Percentiles rank a stretch among this genome's conserved stretches.
phyloP scores from a whole-genome alignment of 2,329 filamentous ascomycete species.

The Aureobasidium pullulans region DNA sequence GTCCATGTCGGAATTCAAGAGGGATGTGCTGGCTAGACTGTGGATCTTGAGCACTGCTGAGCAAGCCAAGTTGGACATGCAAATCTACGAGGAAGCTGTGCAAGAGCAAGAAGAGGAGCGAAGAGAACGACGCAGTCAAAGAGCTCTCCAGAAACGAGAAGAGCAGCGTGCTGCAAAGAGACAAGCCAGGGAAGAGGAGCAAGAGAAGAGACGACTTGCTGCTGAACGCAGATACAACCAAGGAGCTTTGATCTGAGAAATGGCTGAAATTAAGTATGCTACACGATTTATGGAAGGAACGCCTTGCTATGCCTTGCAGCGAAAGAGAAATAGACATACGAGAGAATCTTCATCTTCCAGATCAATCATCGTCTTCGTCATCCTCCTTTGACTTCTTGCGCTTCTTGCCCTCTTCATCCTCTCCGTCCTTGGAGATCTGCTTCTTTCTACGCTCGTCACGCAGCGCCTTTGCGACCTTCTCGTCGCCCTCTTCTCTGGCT shows the following conservation, averaged over 20 bases:
- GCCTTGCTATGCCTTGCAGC: not conserved
- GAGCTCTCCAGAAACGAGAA: conserved; percentile 26
- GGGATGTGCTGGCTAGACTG: conserved; percentile 43
- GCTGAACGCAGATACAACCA: conserved; percentile 36
- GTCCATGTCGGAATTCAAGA: conserved; percentile 42
- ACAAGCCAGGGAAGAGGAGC: conserved; percentile 25
- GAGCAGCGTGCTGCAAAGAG: conserved; percentile 30
- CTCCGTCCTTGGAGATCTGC: conserved; percentile 28
- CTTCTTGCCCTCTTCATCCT: conserved; percentile 28
- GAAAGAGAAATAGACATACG: not conserved
- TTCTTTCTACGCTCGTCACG: conserved; percentile 41
- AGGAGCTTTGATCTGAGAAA: conserved; percentile 28
- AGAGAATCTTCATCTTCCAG: not conserved
- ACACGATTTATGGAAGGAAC: not conserved
- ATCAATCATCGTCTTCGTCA: conserved; percentile 6
- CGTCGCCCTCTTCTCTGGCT: conserved; percentile 48
- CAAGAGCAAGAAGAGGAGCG: conserved; percentile 22
- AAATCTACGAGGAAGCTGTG: conserved; percentile 24
- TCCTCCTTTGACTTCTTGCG: conserved; percentile 3
- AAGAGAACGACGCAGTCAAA: conserved; percentile 28
- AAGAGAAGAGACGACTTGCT: conserved; percentile 24
- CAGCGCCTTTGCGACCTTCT: conserved; percentile 48
- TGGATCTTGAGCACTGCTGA: conserved; percentile 45
- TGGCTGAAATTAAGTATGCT: not conserved
- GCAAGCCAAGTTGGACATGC: conserved; percentile 35